These are phyloP conservation scores for Trypanosoma caninum DNA, from an alignment of 208 protist genomes.

Conservation along the genomic window DNA sequence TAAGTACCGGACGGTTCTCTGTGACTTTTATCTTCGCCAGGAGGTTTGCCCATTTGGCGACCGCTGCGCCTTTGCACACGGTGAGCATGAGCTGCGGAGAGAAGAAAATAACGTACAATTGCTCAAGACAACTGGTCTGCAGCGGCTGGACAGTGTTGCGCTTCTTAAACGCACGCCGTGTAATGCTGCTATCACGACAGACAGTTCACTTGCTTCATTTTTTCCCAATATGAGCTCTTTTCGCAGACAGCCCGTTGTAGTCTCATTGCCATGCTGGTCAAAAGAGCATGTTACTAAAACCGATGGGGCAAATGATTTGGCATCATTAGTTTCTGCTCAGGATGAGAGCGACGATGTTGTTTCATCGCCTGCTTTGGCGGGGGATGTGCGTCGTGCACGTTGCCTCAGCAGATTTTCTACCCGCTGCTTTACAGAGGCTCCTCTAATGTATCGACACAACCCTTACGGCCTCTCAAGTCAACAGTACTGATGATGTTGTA, in stretches of 20 bases:
- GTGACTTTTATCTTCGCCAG: conserved; percentile 59
- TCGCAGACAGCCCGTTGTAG: conserved; percentile 51
- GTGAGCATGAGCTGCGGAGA: conserved; percentile 70
- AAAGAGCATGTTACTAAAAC: background rate
- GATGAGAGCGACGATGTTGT: background rate
- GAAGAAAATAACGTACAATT: conserved; percentile 65
- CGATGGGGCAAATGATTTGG: background rate
- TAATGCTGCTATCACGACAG: conserved; percentile 1
- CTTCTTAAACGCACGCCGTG: conserved; percentile 6
- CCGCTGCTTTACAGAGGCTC: conserved; percentile 54
- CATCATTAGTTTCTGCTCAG: background rate
- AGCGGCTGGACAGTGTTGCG: conserved; percentile 44
- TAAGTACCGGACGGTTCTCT: conserved; percentile 82
- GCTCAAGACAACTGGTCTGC: conserved; percentile 57
- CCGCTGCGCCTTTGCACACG: conserved; percentile 83
- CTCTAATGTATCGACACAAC: conserved; percentile 81
- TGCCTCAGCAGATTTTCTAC: conserved; percentile 54
- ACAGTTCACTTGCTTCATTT: conserved; percentile 18
- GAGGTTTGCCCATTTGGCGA: conserved; percentile 61
- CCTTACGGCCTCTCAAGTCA: conserved; percentile 50
- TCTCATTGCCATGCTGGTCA: conserved; percentile 39
- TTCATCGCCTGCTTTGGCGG: background rate
- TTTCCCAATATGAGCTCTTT: conserved; percentile 14
- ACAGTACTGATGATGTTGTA: conserved; percentile 1
- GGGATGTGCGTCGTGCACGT: conserved; percentile 5